A percentile compares a stretch with the other conserved stretches of the same genome.
These are phyloP conservation scores for Xanthoconium stramineum DNA, from an alignment of 768 basidiomycete genomes.

Conservation along the genomic window DNA sequence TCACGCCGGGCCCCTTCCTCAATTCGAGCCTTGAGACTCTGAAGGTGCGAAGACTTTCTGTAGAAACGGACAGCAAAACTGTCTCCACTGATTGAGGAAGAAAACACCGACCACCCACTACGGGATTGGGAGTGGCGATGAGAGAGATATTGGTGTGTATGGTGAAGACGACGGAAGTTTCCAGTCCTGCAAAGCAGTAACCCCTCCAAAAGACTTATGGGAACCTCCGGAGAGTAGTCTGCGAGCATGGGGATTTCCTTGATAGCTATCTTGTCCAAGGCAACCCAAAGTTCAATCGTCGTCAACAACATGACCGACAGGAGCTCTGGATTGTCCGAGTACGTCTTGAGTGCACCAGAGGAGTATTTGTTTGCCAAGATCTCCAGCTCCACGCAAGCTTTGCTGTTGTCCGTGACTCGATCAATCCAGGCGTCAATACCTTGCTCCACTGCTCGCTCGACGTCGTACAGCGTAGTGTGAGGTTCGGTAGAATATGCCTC, in stretches of 20 bases:
- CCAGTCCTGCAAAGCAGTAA: conserved; percentile 38
- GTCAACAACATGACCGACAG: not conserved
- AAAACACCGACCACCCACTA: conserved; percentile 34
- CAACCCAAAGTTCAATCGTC: conserved; percentile 5
- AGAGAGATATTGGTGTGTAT: conserved; percentile 30
- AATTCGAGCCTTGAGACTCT: conserved; percentile 29
- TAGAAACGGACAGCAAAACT: conserved; percentile 30
- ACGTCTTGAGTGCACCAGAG: conserved; percentile 21
- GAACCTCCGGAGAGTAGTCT: conserved; percentile 45
- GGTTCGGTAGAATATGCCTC: conserved; percentile 3
- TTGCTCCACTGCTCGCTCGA: conserved; percentile 34
- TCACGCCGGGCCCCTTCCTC: conserved; percentile 22
- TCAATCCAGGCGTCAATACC: conserved; percentile 34
- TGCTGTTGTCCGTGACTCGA: conserved; percentile 11
- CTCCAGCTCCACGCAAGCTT: conserved; percentile 26
- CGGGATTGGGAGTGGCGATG: conserved; percentile 19
- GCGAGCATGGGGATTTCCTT: conserved; percentile 34
- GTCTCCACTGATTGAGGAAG: conserved; percentile 2
- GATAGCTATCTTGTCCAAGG: conserved; percentile 38
- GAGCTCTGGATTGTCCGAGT: conserved; percentile 21
- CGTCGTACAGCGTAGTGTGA: conserved; percentile 31
- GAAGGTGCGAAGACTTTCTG: conserved; percentile 19
- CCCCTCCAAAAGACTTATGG: conserved; percentile 33
- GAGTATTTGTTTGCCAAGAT: conserved; percentile 25
- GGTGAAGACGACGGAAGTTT: conserved; percentile 25